Percentiles rank a stretch among this genome's conserved stretches.
Evolutionary conservation across 2,329 filamentous ascomycete genomes (phyloP).

Genomic region (Xylaria sp.): DNA sequence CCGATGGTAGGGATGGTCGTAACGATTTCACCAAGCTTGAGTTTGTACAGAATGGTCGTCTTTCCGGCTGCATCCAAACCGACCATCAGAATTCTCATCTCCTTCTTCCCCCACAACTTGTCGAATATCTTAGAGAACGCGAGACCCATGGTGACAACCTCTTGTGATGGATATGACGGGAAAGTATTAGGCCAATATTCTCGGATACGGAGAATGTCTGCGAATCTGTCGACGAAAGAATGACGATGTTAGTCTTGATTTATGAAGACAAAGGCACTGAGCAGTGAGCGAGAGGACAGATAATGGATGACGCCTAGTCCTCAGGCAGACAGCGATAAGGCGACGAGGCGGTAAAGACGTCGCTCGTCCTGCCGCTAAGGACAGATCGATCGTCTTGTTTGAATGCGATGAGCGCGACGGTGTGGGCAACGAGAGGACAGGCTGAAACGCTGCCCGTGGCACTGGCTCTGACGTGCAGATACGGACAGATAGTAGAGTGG

Average conservation of each 20-base stretch:
- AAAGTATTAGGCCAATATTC: slow-evolving; percentile 27
- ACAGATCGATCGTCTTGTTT: slow-evolving; percentile 26
- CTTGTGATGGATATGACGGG: slow-evolving; percentile 34
- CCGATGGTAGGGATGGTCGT: slow-evolving; percentile 98
- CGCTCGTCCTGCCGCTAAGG: slow-evolving; percentile 16
- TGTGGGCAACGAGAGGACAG: background rate
- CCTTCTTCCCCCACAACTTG: slow-evolving; percentile 97
- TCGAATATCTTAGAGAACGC: slow-evolving; percentile 95
- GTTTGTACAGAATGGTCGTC: slow-evolving; percentile 99
- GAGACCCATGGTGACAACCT: slow-evolving; percentile 85
- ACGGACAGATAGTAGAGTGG: background rate
- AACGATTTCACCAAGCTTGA: slow-evolving; percentile 98
- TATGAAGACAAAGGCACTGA: background rate
- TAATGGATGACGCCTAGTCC: slow-evolving; percentile 1
- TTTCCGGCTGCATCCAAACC: slow-evolving; percentile 99
- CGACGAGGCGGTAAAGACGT: slow-evolving; percentile 12
- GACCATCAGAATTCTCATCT: slow-evolving; percentile 99
- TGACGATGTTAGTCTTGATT: slow-evolving; percentile 22
- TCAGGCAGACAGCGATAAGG: slow-evolving; percentile 1
- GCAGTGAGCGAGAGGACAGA: background rate
- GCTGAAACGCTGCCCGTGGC: background rate
- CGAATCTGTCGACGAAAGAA: slow-evolving; percentile 15
- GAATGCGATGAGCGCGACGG: slow-evolving; percentile 18
- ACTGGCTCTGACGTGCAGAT: slow-evolving; percentile 6
- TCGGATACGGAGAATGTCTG: slow-evolving; percentile 16